These are phyloP conservation scores for Diospyros kaki DNA, from an alignment of 148 eudicot genomes.

Conservation along the genomic window DNA sequence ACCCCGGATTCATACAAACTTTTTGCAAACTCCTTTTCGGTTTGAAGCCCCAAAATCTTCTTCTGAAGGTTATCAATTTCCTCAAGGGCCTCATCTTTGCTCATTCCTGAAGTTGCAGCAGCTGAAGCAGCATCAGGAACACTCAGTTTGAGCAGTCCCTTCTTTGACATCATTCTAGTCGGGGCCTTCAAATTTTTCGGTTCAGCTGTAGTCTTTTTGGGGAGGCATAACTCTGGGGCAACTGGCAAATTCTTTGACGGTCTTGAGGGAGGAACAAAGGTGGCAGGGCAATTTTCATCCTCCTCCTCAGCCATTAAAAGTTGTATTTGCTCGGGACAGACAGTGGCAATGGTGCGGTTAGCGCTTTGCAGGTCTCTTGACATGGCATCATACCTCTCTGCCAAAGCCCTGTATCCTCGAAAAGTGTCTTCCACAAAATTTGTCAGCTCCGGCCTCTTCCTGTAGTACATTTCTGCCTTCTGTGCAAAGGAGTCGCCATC, in stretches of 20 bases:
- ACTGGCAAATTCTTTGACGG: conserved; percentile 24
- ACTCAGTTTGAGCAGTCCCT: conserved; percentile 46
- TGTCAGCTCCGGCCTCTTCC: conserved; percentile 76
- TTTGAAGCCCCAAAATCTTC: conserved; percentile 61
- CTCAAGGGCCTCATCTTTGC: conserved; percentile 46
- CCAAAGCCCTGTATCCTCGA: conserved; percentile 71
- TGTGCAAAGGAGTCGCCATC: conserved; percentile 87
- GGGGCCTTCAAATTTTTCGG: conserved; percentile 33
- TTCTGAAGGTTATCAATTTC: conserved; percentile 65
- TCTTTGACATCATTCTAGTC: conserved; percentile 43
- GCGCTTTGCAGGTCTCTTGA: conserved; percentile 80
- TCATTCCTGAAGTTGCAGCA: conserved; percentile 40
- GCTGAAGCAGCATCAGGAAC: conserved; percentile 19
- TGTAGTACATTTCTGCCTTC: conserved; percentile 89
- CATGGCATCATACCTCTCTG: conserved; percentile 78
- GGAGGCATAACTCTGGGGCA: conserved; percentile 31
- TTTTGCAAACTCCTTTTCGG: conserved; percentile 67
- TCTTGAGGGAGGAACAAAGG: conserved; percentile 20
- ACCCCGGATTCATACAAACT: conserved; percentile 56
- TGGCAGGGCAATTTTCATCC: conserved; percentile 27
- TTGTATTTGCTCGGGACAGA: conserved; percentile 66
- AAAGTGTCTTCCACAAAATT: conserved; percentile 71
- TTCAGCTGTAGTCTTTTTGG: conserved; percentile 34
- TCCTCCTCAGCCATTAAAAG: conserved; percentile 57
- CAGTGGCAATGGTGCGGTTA: conserved; percentile 71